Conservation (phyloP, 495 filamentous ascomycete genomes). For the Haplographium delicatum region DNA sequence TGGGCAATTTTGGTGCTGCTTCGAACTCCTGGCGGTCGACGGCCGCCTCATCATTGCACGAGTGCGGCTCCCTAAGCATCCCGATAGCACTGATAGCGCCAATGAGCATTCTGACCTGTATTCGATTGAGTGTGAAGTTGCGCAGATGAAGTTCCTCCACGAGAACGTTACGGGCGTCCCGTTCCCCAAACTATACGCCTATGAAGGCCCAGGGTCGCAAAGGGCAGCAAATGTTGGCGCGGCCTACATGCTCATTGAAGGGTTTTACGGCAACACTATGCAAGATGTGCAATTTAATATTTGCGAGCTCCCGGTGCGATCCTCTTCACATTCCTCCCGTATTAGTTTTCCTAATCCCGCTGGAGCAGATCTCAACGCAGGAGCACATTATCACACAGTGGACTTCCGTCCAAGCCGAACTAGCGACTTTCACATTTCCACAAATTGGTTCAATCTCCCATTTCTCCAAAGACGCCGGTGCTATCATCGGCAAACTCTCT, state of each 20-base stretch:
- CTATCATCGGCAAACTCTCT: constrained; percentile 9
- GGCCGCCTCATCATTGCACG: constrained; percentile 24
- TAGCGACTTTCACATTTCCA: constrained; percentile 13
- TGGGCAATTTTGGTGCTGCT: constrained; percentile 30
- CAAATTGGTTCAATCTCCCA: constrained; percentile 13
- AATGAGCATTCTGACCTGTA: constrained; percentile 21
- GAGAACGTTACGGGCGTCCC: constrained; percentile 11
- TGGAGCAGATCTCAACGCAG: background rate
- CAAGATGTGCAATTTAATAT: constrained; percentile 22
- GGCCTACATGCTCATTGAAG: constrained; percentile 30
- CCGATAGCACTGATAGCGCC: constrained; percentile 12
- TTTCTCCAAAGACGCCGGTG: constrained; percentile 9
- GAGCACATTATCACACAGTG: background rate
- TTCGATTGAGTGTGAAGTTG: constrained; percentile 25
- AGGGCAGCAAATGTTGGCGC: constrained; percentile 22
- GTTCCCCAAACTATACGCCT: constrained; percentile 21
- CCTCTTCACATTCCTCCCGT: constrained; percentile 3
- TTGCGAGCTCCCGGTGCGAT: constrained; percentile 23
- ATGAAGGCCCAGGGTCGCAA: constrained; percentile 20
- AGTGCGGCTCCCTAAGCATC: constrained; percentile 25
- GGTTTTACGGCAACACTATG: constrained; percentile 28
- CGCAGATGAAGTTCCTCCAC: constrained; percentile 25
- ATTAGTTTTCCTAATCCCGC: background rate
- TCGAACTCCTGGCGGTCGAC: constrained; percentile 24
- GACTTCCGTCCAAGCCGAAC: constrained; percentile 3